These are phyloP conservation scores for Calonectria hawksworthii DNA, from an alignment of 2,329 filamentous ascomycete species.

Conservation along the genomic window DNA sequence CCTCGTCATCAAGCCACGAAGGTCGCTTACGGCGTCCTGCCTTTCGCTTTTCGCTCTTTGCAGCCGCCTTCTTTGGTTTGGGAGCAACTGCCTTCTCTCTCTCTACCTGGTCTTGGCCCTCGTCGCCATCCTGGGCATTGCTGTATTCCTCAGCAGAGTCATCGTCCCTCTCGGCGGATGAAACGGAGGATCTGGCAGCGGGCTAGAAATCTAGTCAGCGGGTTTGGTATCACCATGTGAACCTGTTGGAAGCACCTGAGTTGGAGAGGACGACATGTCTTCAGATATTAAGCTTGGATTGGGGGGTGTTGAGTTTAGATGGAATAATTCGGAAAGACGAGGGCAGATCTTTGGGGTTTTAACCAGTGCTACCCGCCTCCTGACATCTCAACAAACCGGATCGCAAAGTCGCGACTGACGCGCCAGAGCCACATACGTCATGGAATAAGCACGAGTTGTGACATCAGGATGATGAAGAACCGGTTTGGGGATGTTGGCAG, in stretches of 20 bases:
- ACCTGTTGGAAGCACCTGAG: background rate
- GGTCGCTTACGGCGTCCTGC: conserved; percentile 35
- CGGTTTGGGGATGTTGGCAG: background rate
- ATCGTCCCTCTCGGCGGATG: background rate
- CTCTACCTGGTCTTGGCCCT: background rate
- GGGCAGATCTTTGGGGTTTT: background rate
- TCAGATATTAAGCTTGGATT: background rate
- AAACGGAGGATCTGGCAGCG: background rate
- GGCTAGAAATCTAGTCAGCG: background rate
- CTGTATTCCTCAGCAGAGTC: background rate
- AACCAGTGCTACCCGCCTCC: background rate
- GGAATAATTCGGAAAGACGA: background rate
- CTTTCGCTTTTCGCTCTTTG: conserved; percentile 35
- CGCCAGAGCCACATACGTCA: background rate
- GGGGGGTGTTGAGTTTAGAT: background rate
- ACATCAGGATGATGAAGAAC: background rate
- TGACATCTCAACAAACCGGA: background rate
- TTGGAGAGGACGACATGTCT: background rate
- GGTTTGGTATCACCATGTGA: background rate
- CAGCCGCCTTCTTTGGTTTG: conserved; percentile 28
- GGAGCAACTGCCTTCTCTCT: background rate
- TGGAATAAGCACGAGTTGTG: background rate
- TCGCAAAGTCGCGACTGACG: background rate
- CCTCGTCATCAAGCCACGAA: conserved; percentile 34
- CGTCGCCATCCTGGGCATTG: background rate